A percentile compares a stretch with the other conserved stretches of the same genome.
Conservation (phyloP, 2,329 filamentous ascomycete genomes). For the Penicillium thymicola region DNA sequence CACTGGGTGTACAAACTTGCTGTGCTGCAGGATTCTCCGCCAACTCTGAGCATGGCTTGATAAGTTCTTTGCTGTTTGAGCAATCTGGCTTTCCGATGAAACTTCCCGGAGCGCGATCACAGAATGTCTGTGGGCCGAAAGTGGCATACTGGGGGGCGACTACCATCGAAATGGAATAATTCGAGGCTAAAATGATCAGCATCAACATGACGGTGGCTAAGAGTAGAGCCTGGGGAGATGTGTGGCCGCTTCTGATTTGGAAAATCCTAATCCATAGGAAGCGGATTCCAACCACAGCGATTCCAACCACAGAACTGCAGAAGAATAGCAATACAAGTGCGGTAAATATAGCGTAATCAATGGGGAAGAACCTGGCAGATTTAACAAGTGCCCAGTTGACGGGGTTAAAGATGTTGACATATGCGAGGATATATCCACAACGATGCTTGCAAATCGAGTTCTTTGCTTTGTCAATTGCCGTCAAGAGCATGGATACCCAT, state of each 20-base stretch:
- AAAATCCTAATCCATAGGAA: constrained; percentile 96
- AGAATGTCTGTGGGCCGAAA: constrained; percentile 93
- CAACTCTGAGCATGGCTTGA: constrained; percentile 78
- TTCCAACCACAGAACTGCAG: constrained; percentile 78
- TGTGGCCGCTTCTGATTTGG: constrained; percentile 82
- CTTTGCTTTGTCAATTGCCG: constrained; percentile 90
- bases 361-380: constrained; percentile 77
- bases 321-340: constrained; percentile 85
- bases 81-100: constrained; percentile 72
- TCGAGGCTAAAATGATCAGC: constrained; percentile 83
- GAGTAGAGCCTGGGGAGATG: constrained; percentile 85
- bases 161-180: constrained; percentile 89
- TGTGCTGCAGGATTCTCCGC: constrained; percentile 67
- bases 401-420: constrained; percentile 90
- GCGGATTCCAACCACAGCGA: constrained; percentile 84
- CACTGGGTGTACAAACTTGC: constrained; percentile 82
- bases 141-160: constrained; percentile 94
- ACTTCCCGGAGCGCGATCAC: constrained; percentile 64
- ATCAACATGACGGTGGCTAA: constrained; percentile 88
- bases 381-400: constrained; percentile 85
- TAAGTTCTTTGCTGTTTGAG: constrained; percentile 59
- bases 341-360: constrained; percentile 88
- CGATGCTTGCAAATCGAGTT: constrained; percentile 88
- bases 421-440: constrained; percentile 87
- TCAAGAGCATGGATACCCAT: constrained; percentile 92